Evolutionary conservation across 345 rosid species (phyloP), one percentile per base, ranked within the genome.

Genomic region (Mallotus nudiflorus): DNA sequence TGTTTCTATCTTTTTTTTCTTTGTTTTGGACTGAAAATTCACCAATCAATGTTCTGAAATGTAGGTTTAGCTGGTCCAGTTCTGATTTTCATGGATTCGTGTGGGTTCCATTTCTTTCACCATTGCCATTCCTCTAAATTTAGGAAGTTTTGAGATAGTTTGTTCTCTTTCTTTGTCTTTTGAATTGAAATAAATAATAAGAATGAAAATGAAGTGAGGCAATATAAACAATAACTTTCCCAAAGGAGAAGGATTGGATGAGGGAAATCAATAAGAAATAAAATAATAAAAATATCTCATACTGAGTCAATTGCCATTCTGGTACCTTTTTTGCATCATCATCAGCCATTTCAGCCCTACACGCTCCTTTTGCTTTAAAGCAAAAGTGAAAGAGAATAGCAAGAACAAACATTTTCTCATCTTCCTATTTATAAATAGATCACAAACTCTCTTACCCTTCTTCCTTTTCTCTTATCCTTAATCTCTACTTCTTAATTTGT

Each of bases 191-290:
- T 52, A 27, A 52, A 52, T 20, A 52, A 20, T 11, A 52, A 52
- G 5, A 9, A 3, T 22, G 10, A 3, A 15, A 19, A 14, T 11
- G n/a, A 37, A n/a, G 64, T 40, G 29, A 22, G 29, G 9, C 9
- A 9, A 9, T 63, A n/a, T n/a, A n/a, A 63, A n/a, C 35, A 14
- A 22, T 44, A 40, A 33, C 77, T 68, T 74, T 62, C 73, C 73
- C 62, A 45, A 62, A 68, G 68, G 65, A 29, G 72, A 42, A 60
- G 52, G 52, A 62, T n/a, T n/a, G n/a, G n/a, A n/a, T n/a, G n/a
- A n/a, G n/a, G n/a, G n/a, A n/a, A n/a, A n/a, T n/a, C n/a, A n/a
- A n/a, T n/a, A 51, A 65, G 20, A 27, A n/a, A 45, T 22, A 16
- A 16, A 46, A 33, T 19, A 50, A 40, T 6, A 19, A 54, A 59